phyloP scores from a whole-genome alignment of 176 grass and related monocot species.

The Ensete ventricosum region DNA sequence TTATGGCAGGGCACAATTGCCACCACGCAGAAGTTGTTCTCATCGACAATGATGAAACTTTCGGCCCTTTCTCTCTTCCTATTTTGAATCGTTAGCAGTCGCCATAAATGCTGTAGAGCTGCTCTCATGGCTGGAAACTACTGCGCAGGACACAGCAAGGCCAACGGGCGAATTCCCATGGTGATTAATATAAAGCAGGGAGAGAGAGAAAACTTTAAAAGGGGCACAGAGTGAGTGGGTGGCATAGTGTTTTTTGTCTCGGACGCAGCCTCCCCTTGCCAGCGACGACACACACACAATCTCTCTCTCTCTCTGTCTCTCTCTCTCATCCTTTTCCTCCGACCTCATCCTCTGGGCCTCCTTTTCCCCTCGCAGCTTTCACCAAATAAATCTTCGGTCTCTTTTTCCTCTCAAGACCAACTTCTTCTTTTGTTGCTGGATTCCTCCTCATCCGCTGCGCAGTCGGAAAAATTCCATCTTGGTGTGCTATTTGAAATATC shows the following conservation, averaged over 20 bases:
- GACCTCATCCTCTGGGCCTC: not conserved
- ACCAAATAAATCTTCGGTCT: conserved; percentile 11
- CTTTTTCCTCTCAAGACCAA: conserved; percentile 16
- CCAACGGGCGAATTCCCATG: conserved; percentile 30
- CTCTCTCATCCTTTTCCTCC: not conserved
- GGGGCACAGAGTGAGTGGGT: conserved; percentile 3
- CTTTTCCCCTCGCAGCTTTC: conserved; percentile 22
- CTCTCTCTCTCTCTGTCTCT: too few relatives aligned
- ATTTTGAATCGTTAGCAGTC: too few relatives aligned
- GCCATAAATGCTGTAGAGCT: too few relatives aligned
- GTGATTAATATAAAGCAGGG: not conserved
- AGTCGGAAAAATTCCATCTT: conserved; percentile 2
- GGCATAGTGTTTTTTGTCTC: not conserved
- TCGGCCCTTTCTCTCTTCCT: too few relatives aligned
- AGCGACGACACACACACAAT: too few relatives aligned
- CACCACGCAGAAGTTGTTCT: too few relatives aligned
- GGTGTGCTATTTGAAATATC: not conserved
- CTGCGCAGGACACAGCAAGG: conserved; percentile 15
- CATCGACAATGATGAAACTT: too few relatives aligned
- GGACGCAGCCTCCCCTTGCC: conserved; percentile 3
- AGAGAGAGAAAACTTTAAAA: not conserved
- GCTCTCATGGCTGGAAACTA: not conserved
- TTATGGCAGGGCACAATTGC: too few relatives aligned
- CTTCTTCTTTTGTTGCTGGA: not conserved
- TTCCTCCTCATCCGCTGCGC: not conserved